A percentile compares a stretch with the other conserved stretches of the same genome.
Evolutionary conservation across 805 yeast genomes (phyloP).

Genomic region (Candida taoyuanica): DNA sequence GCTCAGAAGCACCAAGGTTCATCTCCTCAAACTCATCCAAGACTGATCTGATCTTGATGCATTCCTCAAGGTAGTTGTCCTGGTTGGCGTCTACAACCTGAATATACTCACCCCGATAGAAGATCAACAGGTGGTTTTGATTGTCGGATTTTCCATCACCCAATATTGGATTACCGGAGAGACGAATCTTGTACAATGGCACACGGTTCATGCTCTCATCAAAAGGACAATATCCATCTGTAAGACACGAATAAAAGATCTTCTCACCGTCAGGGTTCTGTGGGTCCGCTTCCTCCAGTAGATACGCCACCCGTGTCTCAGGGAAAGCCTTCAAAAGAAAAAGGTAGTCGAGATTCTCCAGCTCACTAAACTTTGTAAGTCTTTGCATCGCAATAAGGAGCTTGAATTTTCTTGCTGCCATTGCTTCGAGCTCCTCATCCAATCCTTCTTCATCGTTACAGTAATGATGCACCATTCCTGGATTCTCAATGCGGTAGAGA

Average conservation of each 20-base stretch:
- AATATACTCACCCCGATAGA: conserved; percentile 89
- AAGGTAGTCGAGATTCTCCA: conserved; percentile 65
- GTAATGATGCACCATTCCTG: conserved; percentile 43
- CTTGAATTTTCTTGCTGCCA: conserved; percentile 77
- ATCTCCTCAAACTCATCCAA: conserved; percentile 89
- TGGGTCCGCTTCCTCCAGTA: conserved; percentile 40
- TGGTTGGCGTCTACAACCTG: conserved; percentile 96
- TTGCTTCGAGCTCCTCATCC: conserved; percentile 59
- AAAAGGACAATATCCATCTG: conserved; percentile 53
- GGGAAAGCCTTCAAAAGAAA: conserved; percentile 72
- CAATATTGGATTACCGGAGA: conserved; percentile 90
- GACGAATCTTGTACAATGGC: conserved; percentile 60
- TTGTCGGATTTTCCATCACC: conserved; percentile 98
- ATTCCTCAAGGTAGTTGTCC: conserved; percentile 92
- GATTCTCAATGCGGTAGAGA: conserved; percentile 62
- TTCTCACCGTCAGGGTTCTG: conserved; percentile 26
- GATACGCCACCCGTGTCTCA: conserved; percentile 49
- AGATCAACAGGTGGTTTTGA: conserved; percentile 83
- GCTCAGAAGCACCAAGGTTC: conserved; percentile 44
- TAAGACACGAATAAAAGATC: conserved; percentile 59
- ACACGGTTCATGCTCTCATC: conserved; percentile 52
- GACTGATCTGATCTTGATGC: conserved; percentile 83
- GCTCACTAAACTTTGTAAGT: conserved; percentile 54
- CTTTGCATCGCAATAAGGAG: conserved; percentile 88
- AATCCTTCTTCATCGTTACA: conserved; percentile 48